These are phyloP conservation scores for Articulospora tetracladia DNA, from an alignment of 495 filamentous ascomycete species.

Conservation along the genomic window DNA sequence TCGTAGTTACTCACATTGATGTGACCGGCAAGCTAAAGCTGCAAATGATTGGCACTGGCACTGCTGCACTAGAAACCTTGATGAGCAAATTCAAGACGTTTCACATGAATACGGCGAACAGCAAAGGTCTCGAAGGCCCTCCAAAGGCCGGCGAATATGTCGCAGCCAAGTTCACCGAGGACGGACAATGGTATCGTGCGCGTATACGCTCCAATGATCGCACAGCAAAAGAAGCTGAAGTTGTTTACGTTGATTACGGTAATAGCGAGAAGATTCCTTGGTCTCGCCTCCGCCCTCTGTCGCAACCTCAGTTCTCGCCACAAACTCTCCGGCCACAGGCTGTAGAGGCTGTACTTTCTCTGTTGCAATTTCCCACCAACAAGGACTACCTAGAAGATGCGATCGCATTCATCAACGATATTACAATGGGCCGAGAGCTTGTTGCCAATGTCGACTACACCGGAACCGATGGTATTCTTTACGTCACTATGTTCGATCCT, in stretches of 20 bases:
- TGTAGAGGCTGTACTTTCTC: conserved; percentile 79
- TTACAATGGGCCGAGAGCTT: conserved; percentile 63
- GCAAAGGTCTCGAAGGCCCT: conserved; percentile 61
- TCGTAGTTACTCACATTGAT: conserved; percentile 87
- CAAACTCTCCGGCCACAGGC: conserved; percentile 85
- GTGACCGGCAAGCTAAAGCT: conserved; percentile 72
- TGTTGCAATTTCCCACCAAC: conserved; percentile 77
- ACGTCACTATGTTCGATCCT: conserved; percentile 84
- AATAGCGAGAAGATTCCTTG: conserved; percentile 87
- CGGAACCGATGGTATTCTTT: conserved; percentile 67
- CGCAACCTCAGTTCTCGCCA: conserved; percentile 69
- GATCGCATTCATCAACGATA: conserved; percentile 62
- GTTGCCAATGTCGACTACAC: conserved; percentile 87
- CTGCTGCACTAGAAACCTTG: conserved; percentile 72
- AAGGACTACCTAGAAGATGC: conserved; percentile 79
- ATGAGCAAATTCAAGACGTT: conserved; percentile 87
- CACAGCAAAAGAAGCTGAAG: conserved; percentile 77
- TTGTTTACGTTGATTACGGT: conserved; percentile 94
- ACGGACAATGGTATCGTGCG: conserved; percentile 92
- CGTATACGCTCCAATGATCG: conserved; percentile 90
- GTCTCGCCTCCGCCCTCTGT: conserved; percentile 73
- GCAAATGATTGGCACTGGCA: conserved; percentile 80
- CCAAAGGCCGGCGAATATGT: conserved; percentile 92
- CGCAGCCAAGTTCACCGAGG: conserved; percentile 80
- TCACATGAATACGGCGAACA: conserved; percentile 74